Evolutionary conservation across 371 early-diverging fungal genomes (phyloP), one percentile per base, ranked within the genome.

Genomic region (Lichtheimia ornata): DNA sequence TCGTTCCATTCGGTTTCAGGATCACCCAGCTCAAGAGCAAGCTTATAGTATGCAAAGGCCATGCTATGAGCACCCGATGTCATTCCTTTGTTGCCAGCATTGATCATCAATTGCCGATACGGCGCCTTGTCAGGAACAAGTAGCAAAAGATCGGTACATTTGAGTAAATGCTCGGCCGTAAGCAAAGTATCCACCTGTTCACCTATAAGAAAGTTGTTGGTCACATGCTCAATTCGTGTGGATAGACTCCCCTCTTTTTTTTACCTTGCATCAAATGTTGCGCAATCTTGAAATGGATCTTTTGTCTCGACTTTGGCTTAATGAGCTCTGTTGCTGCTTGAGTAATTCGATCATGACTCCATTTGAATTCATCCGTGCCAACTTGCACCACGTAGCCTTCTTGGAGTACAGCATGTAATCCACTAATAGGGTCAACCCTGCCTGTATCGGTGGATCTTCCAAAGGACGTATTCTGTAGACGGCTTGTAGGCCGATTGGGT

Each of bases 261-360:
- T 28, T 45, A 56, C 57, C 57, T 72, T 42, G 59, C 13, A 43
- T 20, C 12, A 74, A 35, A 40, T 67, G 70, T 12, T 71, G 58
- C 0, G 77, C 77, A 56, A 79, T 74, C 13, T 65, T 68, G 2
- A 74, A 54, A 58, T 79, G 80, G 9, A 79, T 79, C 25, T 59
- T 70, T 40, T 62, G 70, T 11, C 74, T 60, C 2, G 60, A 61
- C 27, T 64, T 71, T 2, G 72, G 70, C 15, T 71, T 59, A 7
- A 71, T 77, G 4, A 79, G 56, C 15, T 70, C 72, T 70, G 73
- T 74, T 3, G 80, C 77, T 13, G 80, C 80, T 60, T 76, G 80
- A 9, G 80, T 74, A 25, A 72, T 76, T 25, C 77, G 67, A 56
- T 79, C 80, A 51, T 79, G 80, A 2, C 69, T 72, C 73, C 74